Conservation (phyloP, 148 eudicot genomes). For the Rhododendron ferrugineum region DNA sequence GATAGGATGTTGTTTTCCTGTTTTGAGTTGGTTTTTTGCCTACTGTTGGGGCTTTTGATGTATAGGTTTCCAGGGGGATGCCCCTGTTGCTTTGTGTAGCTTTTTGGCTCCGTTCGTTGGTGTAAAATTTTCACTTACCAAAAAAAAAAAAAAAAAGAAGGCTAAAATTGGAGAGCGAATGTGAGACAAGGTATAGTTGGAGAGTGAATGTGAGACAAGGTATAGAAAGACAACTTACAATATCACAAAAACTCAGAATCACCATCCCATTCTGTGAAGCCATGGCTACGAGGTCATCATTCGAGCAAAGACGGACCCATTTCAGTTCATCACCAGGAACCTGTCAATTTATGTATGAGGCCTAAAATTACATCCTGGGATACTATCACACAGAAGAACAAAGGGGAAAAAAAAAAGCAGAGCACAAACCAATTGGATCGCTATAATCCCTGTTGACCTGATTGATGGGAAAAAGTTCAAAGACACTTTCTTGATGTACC, state of each 20-base stretch:
- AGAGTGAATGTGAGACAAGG: neutral
- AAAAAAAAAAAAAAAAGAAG: too few species aligned
- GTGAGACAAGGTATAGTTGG: too few species aligned
- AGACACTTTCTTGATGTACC: conserved; percentile 93
- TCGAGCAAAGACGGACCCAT: conserved; percentile 85
- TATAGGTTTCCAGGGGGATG: too few species aligned
- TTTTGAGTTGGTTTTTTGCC: too few species aligned
- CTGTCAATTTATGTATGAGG: conserved; percentile 31
- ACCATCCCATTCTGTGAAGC: conserved; percentile 94
- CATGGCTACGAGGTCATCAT: conserved; percentile 91
- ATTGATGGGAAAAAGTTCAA: conserved; percentile 82
- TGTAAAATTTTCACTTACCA: too few species aligned
- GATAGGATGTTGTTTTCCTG: too few species aligned
- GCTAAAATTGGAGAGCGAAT: neutral
- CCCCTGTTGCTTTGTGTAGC: too few species aligned
- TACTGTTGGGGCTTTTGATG: too few species aligned
- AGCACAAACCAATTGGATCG: conserved; percentile 85
- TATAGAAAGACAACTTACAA: conserved; percentile 38
- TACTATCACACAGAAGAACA: neutral
- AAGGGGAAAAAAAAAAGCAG: neutral
- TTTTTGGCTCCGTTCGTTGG: too few species aligned
- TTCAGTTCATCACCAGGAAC: conserved; percentile 92
- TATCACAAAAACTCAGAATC: conserved; percentile 63
- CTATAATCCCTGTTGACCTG: conserved; percentile 88
- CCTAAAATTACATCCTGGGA: conserved; percentile 3